Evolutionary conservation across 2,329 filamentous ascomycete species (phyloP).

Genomic region (Exutisphaerella laricina): DNA sequence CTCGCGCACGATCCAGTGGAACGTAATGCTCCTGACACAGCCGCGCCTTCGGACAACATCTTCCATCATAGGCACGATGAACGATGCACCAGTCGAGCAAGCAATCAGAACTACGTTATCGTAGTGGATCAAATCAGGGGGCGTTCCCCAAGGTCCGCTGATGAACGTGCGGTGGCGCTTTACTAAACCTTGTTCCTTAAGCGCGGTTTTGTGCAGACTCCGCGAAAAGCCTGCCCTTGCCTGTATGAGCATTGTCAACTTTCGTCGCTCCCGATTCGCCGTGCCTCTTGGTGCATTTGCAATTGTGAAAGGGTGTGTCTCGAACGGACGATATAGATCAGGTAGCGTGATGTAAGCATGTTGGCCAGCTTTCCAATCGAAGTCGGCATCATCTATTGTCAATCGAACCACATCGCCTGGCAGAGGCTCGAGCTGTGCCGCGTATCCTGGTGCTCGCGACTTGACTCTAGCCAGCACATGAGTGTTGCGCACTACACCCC

Average conservation of each 20-base stretch:
- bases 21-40: constrained; percentile 22
- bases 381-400: constrained; percentile 50
- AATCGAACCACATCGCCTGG: constrained; percentile 53
- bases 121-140: constrained; percentile 48
- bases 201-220: constrained; percentile 24
- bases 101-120: constrained; percentile 57
- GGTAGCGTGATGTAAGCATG: constrained; percentile 57
- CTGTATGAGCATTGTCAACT: constrained; percentile 27
- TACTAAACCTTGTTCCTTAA: constrained; percentile 6
- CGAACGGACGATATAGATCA: constrained; percentile 47
- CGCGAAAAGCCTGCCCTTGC: constrained; percentile 28
- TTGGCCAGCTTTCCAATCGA: constrained; percentile 57
- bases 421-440: constrained; percentile 36
- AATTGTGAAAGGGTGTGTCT: constrained; percentile 62
- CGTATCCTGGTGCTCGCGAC: constrained; percentile 21
- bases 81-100: constrained; percentile 56
- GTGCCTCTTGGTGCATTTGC: constrained; percentile 38
- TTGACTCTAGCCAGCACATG: constrained; percentile 18
- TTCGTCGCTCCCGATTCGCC: constrained; percentile 41
- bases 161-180: constrained; percentile 23
- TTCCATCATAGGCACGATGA: constrained; percentile 51
- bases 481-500: constrained; percentile 24
- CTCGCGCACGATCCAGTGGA: constrained; percentile 30
- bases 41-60: constrained; percentile 45
- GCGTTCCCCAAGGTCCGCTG: constrained; percentile 29